Conservation (phyloP, 805 yeast genomes). For the Tetrapisispora iriomotensis region DNA sequence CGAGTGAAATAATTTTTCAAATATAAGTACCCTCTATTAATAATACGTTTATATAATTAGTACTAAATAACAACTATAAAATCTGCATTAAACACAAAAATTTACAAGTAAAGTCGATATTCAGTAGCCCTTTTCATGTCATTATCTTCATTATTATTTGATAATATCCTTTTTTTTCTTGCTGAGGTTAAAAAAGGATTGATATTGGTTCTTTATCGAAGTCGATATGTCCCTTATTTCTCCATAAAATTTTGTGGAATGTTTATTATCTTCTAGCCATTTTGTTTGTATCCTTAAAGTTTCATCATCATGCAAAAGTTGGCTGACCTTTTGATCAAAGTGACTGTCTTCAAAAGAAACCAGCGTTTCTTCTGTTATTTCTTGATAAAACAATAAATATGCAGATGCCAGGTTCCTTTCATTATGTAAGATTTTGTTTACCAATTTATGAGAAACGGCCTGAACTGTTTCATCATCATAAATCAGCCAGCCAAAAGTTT, state of each 20-base stretch:
- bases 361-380: slow-evolving; percentile 23
- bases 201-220: not conserved
- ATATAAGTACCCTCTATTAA: not conserved
- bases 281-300: slow-evolving; percentile 4
- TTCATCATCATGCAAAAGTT: slow-evolving; percentile 19
- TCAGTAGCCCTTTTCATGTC: too few relatives aligned
- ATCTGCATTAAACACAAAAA: too few relatives aligned
- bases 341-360: not conserved
- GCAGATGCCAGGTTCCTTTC: slow-evolving; percentile 84
- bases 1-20: not conserved
- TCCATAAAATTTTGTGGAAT: not conserved
- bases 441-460: slow-evolving; percentile 70
- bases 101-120: too few relatives aligned
- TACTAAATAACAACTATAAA: too few relatives aligned
- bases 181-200: not conserved
- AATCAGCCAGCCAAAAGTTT: slow-evolving; percentile 73
- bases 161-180: not conserved
- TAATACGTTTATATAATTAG: too few relatives aligned
- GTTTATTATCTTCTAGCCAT: not conserved
- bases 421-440: slow-evolving; percentile 78
- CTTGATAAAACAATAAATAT: slow-evolving; percentile 74
- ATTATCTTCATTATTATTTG: too few relatives aligned
- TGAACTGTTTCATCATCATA: slow-evolving; percentile 96
- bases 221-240: not conserved
- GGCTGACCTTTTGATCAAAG: slow-evolving; percentile 15